Conservation (phyloP, 1,139 yeast species). For the Debaryomyces subglobosus region DNA sequence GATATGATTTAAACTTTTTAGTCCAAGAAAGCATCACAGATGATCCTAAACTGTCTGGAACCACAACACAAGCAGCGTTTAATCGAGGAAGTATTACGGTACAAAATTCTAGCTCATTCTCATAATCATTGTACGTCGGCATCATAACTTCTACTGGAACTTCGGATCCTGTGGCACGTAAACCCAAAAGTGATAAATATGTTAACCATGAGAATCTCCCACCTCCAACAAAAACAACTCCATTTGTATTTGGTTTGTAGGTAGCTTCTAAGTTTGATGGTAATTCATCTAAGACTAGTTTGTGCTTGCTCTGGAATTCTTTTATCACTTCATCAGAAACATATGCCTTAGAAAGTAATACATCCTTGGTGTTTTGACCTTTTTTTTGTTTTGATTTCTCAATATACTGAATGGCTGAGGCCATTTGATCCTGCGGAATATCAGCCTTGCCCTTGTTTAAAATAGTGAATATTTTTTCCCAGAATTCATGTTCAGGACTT, state of each 20-base stretch:
- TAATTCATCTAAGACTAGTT: conserved; percentile 23
- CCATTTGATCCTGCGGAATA: conserved; percentile 17
- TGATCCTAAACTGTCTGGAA: conserved; percentile 33
- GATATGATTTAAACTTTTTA: conserved; percentile 33
- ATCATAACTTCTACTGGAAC: conserved; percentile 43
- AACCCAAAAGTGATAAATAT: conserved; percentile 35
- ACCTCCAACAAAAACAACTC: conserved; percentile 45
- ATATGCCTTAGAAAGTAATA: conserved; percentile 32
- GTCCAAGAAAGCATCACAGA: conserved; percentile 36
- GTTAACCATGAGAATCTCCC: conserved; percentile 43
- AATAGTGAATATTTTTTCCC: conserved; percentile 25
- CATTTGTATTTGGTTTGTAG: conserved; percentile 30
- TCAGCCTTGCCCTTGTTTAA: conserved; percentile 19
- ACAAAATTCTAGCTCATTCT: conserved; percentile 32
- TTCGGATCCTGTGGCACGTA: conserved; percentile 38
- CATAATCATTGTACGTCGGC: conserved; percentile 37
- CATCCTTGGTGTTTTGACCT: conserved; percentile 30
- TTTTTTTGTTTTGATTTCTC: conserved; percentile 25
- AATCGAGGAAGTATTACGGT: conserved; percentile 25
- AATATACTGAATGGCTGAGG: conserved; percentile 26
- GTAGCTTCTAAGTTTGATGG: conserved; percentile 30
- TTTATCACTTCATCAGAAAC: conserved; percentile 26
- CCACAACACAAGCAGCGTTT: conserved; percentile 34
- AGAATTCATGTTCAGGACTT: conserved; percentile 19
- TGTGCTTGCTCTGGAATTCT: conserved; percentile 31